phyloP scores from a whole-genome alignment of 1,284 basidiomycete species.

The Ganoderma resinaceum region DNA sequence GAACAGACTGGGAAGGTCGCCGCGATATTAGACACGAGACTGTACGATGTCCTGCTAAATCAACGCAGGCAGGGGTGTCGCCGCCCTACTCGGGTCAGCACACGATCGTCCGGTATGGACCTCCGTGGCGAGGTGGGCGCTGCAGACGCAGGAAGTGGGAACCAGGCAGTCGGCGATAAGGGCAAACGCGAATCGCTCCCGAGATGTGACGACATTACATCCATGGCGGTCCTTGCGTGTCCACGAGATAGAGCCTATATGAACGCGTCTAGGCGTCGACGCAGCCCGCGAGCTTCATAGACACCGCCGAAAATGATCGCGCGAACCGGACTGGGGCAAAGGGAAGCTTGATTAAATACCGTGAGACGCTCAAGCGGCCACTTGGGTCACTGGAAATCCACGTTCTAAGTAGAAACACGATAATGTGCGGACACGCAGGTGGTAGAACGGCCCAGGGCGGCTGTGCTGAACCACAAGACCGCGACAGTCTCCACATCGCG shows the following conservation, averaged over 20 bases:
- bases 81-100: slow-evolving; percentile 8
- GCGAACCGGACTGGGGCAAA: slow-evolving; percentile 23
- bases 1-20: slow-evolving; percentile 21
- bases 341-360: slow-evolving; percentile 23
- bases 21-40: slow-evolving; percentile 7
- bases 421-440: slow-evolving; percentile 1
- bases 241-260: slow-evolving; percentile 7
- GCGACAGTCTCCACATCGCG: slow-evolving; percentile 6
- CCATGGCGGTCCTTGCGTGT: slow-evolving; percentile 17
- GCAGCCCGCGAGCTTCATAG: slow-evolving; percentile 19
- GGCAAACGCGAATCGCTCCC: neutral
- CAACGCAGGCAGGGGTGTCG: neutral
- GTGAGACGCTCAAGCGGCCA: slow-evolving; percentile 22
- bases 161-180: neutral
- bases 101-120: neutral
- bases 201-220: neutral
- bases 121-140: neutral
- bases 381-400: slow-evolving; percentile 11
- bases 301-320: slow-evolving; percentile 16
- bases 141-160: neutral
- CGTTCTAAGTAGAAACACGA: slow-evolving; percentile 15
- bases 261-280: slow-evolving; percentile 9
- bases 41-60: neutral
- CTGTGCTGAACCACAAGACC: slow-evolving; percentile 15
- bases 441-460: slow-evolving; percentile 1